Conservation (phyloP, 2,329 filamentous ascomycete genomes). For the Stemphylium lycopersici region DNA sequence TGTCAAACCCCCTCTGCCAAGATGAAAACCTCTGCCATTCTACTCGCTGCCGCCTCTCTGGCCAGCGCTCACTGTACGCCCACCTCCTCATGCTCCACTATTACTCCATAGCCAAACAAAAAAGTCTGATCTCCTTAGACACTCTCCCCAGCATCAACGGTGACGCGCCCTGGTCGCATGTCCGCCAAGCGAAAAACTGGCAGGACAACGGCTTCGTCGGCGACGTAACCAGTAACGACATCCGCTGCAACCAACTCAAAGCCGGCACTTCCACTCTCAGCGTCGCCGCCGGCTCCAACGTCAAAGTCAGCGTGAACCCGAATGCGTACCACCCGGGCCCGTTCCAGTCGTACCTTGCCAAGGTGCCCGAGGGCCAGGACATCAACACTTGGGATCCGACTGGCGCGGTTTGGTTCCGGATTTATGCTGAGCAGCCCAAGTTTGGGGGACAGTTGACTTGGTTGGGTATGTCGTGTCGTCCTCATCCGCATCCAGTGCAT, state of each 20-base stretch:
- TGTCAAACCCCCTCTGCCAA: not conserved
- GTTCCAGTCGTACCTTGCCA: conserved; percentile 48
- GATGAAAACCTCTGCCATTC: conserved; percentile 6
- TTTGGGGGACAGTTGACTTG: conserved; percentile 13
- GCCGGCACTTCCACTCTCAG: conserved; percentile 13
- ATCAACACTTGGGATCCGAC: conserved; percentile 41
- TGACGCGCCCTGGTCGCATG: conserved; percentile 6
- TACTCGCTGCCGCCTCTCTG: conserved; percentile 8
- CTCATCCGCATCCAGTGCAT: not conserved
- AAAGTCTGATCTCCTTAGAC: conserved; percentile 4
- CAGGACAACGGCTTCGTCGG: conserved; percentile 18
- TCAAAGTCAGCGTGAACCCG: conserved; percentile 39
- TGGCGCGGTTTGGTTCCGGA: conserved; percentile 48
- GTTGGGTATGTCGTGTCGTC: conserved; percentile 5
- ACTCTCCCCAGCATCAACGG: conserved; percentile 15
- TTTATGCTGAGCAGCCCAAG: conserved; percentile 24
- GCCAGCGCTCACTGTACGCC: conserved; percentile 13
- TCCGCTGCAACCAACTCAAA: conserved; percentile 37
- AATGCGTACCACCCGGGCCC: conserved; percentile 43
- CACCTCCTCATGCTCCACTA: not conserved
- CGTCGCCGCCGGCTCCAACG: conserved; percentile 34
- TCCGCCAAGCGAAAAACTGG: conserved; percentile 17
- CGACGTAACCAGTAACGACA: conserved; percentile 26
- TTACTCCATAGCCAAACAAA: too few species aligned
- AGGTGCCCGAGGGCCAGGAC: conserved; percentile 41